Conservation (phyloP, 2,329 filamentous ascomycete species). For the Cordyceps pruinosa region DNA sequence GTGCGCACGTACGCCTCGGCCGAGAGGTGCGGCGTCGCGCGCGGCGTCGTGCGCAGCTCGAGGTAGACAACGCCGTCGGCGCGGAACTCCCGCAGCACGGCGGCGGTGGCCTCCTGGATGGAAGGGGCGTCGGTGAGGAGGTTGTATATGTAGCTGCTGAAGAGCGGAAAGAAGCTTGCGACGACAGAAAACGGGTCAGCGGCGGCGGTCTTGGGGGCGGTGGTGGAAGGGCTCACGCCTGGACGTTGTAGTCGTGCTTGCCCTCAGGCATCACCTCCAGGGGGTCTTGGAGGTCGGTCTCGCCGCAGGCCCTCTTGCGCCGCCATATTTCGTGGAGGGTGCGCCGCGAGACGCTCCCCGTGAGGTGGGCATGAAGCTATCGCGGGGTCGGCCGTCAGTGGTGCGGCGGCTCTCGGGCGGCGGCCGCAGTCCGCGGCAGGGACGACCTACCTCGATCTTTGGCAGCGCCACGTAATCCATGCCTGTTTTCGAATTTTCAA, state of each 20-base stretch:
- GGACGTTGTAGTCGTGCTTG: slow-evolving; percentile 65
- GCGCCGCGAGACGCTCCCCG: slow-evolving; percentile 66
- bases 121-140: slow-evolving; percentile 58
- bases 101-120: slow-evolving; percentile 54
- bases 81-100: slow-evolving; percentile 60
- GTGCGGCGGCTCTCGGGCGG: no score
- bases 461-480: slow-evolving; percentile 45
- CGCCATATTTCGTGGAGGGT: slow-evolving; percentile 71
- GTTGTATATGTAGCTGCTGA: slow-evolving; percentile 72
- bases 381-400: not conserved
- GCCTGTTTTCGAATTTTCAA: not conserved
- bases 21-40: slow-evolving; percentile 51
- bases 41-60: slow-evolving; percentile 74
- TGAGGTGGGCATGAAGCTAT: slow-evolving; percentile 74
- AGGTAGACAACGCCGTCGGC: slow-evolving; percentile 68
- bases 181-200: not conserved
- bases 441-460: slow-evolving; percentile 44
- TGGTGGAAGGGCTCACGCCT: slow-evolving; percentile 46
- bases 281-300: slow-evolving; percentile 59
- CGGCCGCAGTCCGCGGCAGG: not conserved
- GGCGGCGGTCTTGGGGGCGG: not conserved
- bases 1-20: slow-evolving; percentile 58
- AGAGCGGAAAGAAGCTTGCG: slow-evolving; percentile 66
- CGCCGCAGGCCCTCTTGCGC: slow-evolving; percentile 45
- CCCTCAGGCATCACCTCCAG: slow-evolving; percentile 59